A percentile compares a stretch with the other conserved stretches of the same genome.
phyloP scores from a whole-genome alignment of 179 eudicot genomes.

The Patellifolia procumbens region DNA sequence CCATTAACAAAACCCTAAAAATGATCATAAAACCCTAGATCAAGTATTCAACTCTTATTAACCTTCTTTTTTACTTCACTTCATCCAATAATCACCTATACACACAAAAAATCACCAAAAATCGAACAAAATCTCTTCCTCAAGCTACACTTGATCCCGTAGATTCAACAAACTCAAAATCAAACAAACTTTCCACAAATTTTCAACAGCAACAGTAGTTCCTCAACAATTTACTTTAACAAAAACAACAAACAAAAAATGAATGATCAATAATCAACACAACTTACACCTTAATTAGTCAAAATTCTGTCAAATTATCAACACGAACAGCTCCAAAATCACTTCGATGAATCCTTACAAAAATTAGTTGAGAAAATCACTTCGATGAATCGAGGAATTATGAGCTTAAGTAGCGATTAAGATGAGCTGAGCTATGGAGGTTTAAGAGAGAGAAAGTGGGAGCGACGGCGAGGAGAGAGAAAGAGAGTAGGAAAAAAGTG shows the following conservation, averaged over 20 bases:
- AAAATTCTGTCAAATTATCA: not conserved
- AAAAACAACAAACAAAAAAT: not conserved
- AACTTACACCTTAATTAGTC: not conserved
- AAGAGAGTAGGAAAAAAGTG: not conserved
- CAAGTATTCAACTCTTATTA: not conserved
- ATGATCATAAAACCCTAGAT: not conserved
- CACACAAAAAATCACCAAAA: not conserved
- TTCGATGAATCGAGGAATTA: conserved; percentile 9
- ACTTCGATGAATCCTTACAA: no score
- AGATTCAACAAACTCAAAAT: not conserved
- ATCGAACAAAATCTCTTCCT: not conserved
- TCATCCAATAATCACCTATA: not conserved
- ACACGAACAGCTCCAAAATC: conserved; percentile 6
- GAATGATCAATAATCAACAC: not conserved
- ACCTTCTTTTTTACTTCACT: not conserved
- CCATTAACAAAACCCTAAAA: conserved; percentile 13
- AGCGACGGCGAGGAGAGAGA: conserved; percentile 7
- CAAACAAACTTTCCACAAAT: not conserved
- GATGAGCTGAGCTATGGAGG: not conserved
- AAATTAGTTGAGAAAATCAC: not conserved
- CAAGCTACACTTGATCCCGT: not conserved
- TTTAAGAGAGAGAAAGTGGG: not conserved
- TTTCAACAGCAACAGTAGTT: not conserved
- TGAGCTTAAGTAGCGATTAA: not conserved
- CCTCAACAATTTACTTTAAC: not conserved